A percentile compares a stretch with the other conserved stretches of the same genome.
Conservation (phyloP, 352 stramenopile species). For the Phytophthora aleatoria region DNA sequence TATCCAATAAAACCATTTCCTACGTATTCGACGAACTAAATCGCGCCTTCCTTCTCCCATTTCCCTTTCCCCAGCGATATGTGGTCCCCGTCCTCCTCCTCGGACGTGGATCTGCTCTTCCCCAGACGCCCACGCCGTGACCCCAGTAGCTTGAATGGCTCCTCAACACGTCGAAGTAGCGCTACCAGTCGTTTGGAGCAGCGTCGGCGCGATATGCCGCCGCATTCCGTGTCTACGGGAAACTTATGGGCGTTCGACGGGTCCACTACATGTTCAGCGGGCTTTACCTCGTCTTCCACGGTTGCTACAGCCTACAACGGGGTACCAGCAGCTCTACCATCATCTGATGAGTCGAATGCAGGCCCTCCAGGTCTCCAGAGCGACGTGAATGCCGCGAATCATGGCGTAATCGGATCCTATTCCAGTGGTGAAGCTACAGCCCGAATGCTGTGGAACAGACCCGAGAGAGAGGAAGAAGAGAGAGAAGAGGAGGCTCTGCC, state of each 20-base stretch:
- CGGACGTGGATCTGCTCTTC: slow-evolving; percentile 28
- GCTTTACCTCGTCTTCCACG: slow-evolving; percentile 14
- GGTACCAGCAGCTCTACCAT: neutral
- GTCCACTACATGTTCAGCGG: slow-evolving; percentile 7
- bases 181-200: slow-evolving; percentile 32
- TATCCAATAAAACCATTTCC: no score
- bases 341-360: slow-evolving; percentile 8
- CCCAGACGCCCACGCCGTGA: slow-evolving; percentile 25
- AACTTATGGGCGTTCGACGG: slow-evolving; percentile 31
- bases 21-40: no score
- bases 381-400: slow-evolving; percentile 11
- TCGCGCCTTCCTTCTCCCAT: no score
- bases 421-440: slow-evolving; percentile 26
- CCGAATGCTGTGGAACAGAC: slow-evolving; percentile 61
- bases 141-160: neutral
- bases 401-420: slow-evolving; percentile 54
- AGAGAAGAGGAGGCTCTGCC: slow-evolving; percentile 71
- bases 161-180: slow-evolving; percentile 19
- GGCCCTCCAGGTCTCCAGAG: slow-evolving; percentile 12
- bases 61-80: slow-evolving; percentile 1
- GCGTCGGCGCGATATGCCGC: slow-evolving; percentile 32
- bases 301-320: neutral
- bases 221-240: slow-evolving; percentile 10
- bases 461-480: slow-evolving; percentile 69
- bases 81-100: slow-evolving; percentile 15